Evolutionary conservation across 805 yeast genomes (phyloP), one percentile per base, ranked within the genome.

Genomic region (Kodamaea sagamina): DNA sequence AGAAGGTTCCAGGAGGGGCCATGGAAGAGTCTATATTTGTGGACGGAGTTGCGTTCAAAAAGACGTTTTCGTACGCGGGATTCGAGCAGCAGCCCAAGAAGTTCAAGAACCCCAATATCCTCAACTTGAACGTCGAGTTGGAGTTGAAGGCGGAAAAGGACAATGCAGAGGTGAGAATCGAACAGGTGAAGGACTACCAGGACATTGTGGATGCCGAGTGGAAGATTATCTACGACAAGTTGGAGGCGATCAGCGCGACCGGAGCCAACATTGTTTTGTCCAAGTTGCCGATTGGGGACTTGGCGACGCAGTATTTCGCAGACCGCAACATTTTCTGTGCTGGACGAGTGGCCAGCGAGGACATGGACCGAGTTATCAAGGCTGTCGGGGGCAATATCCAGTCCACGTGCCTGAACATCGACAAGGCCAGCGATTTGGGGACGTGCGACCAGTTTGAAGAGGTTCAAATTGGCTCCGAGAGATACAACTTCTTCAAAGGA

Each of bases 201-300:
- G 89, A 84, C 25, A 85, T 93, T 45, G 99, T 93, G 13, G 98
- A 93, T 67, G 99, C 99, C n/a, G 99, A 93, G 68, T 93, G 99
- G 98, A 81, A 87, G 63, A 86, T 93, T 52, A 93, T 93, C 52
- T 75, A 86, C 57, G 78, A 84, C 60, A 93, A 93, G 68, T 77
- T 93, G 53, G 85, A 87, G 58, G 84, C 88, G 41, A 85, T 93
- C 51, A 84, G 81, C 54, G 76, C 74, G 18, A 77, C 95, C 3
- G 98, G 98, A 18, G 97, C 97, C 25, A 83, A 88, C 59, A 88
- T 93, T 44, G 96, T 93, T 32, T 78, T 93, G 48, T 90, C 97
- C 12, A 89, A 89, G 63, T 75, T 93, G 56, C 99, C 99, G 43
- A 93, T 93, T 61, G 99, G 99, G 51, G 99, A 93, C 67, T 77